Percentiles rank a stretch among this genome's conserved stretches.
Evolutionary conservation across 1,284 basidiomycete species (phyloP).

Genomic region (Earliella scabrosa): DNA sequence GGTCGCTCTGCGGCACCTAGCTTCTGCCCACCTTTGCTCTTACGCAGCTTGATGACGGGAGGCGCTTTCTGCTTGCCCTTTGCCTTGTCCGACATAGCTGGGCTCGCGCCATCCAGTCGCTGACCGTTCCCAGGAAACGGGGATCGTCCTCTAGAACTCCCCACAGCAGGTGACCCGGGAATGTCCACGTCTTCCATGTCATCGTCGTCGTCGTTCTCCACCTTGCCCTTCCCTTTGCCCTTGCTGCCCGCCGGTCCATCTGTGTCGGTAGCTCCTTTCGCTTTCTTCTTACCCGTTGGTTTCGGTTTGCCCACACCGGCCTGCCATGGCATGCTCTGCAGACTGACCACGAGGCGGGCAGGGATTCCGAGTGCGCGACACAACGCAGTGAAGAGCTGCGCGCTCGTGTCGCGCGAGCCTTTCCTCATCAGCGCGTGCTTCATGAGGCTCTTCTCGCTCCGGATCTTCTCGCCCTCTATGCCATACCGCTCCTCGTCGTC

Average conservation of each 20-base stretch:
- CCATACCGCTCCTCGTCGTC: conserved; percentile 39
- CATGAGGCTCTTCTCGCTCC: conserved; percentile 85
- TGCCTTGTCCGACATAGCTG: conserved; percentile 46
- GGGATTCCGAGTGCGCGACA: conserved; percentile 90
- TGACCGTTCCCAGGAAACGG: conserved; percentile 43
- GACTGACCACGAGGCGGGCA: conserved; percentile 84
- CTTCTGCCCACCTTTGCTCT: conserved; percentile 42
- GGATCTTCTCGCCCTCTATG: conserved; percentile 66
- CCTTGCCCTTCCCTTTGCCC: conserved; percentile 39
- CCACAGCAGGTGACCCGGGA: conserved; percentile 19
- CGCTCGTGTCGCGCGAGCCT: conserved; percentile 88
- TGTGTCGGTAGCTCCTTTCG: conserved; percentile 30
- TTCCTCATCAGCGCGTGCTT: conserved; percentile 82
- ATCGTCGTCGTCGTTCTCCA: conserved; percentile 37
- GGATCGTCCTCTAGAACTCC: conserved; percentile 15
- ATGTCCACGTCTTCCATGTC: conserved; percentile 46
- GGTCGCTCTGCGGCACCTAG: conserved; percentile 29
- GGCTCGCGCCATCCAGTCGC: conserved; percentile 42
- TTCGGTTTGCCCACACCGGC: conserved; percentile 59
- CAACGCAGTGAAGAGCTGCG: conserved; percentile 90
- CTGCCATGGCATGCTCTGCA: conserved; percentile 92
- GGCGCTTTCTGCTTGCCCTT: conserved; percentile 54
- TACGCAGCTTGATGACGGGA: conserved; percentile 10
- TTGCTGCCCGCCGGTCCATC: conserved; percentile 42
- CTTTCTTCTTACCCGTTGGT: conserved; percentile 46